Evolutionary conservation across 2,329 filamentous ascomycete genomes (phyloP).

Genomic region (Fusarium scirpi): DNA sequence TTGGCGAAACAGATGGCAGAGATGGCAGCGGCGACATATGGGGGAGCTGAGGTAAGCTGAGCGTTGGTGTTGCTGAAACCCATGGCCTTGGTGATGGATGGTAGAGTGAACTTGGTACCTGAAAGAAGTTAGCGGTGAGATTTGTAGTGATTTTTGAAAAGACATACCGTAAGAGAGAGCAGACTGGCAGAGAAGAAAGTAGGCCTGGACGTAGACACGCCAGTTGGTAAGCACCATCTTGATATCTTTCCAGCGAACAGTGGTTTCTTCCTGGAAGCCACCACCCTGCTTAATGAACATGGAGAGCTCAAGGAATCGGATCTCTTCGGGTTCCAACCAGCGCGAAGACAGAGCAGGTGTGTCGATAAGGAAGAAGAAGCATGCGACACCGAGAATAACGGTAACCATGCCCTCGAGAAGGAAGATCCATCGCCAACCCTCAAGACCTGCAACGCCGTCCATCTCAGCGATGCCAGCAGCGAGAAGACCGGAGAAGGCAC

Average conservation of each 20-base stretch:
- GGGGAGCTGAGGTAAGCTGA: conserved; percentile 64
- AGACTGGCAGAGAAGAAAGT: conserved; percentile 46
- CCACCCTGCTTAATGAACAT: conserved; percentile 52
- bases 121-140: neutral
- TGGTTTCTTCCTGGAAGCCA: conserved; percentile 39
- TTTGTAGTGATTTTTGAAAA: accelerated
- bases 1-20: conserved; percentile 73
- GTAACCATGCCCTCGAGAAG: conserved; percentile 50
- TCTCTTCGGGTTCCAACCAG: conserved; percentile 50
- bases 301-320: conserved; percentile 44
- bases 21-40: conserved; percentile 71
- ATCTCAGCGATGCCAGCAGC: conserved; percentile 76
- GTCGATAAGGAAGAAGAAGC: conserved; percentile 61
- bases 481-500: conserved; percentile 77
- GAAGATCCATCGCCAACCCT: conserved; percentile 49
- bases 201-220: conserved; percentile 48
- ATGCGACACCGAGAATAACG: conserved; percentile 51
- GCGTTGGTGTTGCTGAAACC: conserved; percentile 47
- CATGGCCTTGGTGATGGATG: conserved; percentile 44
- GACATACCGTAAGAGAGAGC: conserved; percentile 44
- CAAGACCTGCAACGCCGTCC: conserved; percentile 67
- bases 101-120: conserved; percentile 47
- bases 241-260: conserved; percentile 43
- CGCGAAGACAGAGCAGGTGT: conserved; percentile 51
- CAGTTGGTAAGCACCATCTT: conserved; percentile 48